phyloP scores from a whole-genome alignment of 345 rosid genomes.

The Salix koriyanagi region DNA sequence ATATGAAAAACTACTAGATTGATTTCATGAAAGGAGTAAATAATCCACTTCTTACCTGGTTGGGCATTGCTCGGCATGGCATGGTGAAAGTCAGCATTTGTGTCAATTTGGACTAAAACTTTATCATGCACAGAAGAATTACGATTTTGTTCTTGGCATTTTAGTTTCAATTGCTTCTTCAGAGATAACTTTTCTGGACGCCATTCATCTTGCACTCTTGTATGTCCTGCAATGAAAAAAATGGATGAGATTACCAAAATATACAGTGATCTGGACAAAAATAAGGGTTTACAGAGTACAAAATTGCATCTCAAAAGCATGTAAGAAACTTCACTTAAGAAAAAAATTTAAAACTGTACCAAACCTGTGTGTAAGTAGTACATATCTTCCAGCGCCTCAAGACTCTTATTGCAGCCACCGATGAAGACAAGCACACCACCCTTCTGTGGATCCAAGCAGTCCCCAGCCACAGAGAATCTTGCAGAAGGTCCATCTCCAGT shows the following conservation, averaged over 20 bases:
- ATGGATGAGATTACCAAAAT: constrained; percentile 7
- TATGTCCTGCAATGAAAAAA: constrained; percentile 46
- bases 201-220: constrained; percentile 45
- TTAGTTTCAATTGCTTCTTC: constrained; percentile 85
- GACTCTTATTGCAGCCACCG: constrained; percentile 94
- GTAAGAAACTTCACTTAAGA: neutral
- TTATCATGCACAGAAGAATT: constrained; percentile 41
- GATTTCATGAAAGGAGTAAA: neutral
- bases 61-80: constrained; percentile 42
- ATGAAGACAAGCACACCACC: constrained; percentile 67
- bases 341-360: constrained; percentile 4
- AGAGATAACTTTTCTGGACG: constrained; percentile 67
- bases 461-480: constrained; percentile 92
- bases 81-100: constrained; percentile 41
- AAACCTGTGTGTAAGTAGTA: constrained; percentile 84
- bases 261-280: neutral
- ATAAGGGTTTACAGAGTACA: neutral
- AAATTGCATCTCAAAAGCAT: constrained; percentile 1
- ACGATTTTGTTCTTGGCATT: constrained; percentile 77
- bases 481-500: constrained; percentile 84
- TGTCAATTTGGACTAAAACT: constrained; percentile 47
- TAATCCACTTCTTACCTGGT: constrained; percentile 37
- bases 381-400: constrained; percentile 94
- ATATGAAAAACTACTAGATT: neutral
- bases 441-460: constrained; percentile 75